These are phyloP conservation scores for Solanum lycopersicoides DNA, from an alignment of 257 asterid genomes.

Conservation along the genomic window DNA sequence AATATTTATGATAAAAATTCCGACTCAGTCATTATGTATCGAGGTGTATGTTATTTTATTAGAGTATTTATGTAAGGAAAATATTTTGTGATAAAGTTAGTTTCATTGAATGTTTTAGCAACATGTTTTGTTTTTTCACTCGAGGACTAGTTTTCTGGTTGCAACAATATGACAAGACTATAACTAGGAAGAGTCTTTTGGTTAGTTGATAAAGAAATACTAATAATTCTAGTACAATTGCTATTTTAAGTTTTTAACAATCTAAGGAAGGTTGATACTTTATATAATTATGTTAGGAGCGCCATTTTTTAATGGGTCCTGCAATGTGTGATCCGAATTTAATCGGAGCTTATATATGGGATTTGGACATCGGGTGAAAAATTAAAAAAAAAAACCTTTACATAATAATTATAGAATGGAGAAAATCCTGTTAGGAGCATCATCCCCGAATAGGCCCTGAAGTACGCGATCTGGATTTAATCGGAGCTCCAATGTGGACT, in stretches of 20 bases:
- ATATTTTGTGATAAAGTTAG: background rate
- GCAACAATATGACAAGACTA: background rate
- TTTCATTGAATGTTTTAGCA: background rate
- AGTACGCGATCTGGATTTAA: too few species aligned
- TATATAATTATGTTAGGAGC: too few species aligned
- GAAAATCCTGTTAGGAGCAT: too few species aligned
- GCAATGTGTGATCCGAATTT: too few species aligned
- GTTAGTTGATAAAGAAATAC: background rate
- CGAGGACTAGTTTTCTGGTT: background rate
- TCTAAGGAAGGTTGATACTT: background rate
- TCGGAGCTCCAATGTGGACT: too few species aligned
- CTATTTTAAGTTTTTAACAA: background rate
- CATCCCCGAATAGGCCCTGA: accelerated
- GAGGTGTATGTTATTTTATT: background rate
- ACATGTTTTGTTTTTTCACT: background rate
- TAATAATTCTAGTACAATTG: background rate
- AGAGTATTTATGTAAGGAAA: background rate
- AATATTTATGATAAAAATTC: too few species aligned
- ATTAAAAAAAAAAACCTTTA: accelerated
- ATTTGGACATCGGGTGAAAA: too few species aligned
- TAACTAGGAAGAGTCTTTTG: background rate
- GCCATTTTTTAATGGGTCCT: too few species aligned
- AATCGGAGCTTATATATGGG: accelerated
- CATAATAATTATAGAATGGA: too few species aligned
- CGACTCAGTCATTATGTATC: background rate